These are phyloP conservation scores for Oldenlandia corymbosa DNA, from an alignment of 257 asterid species.

Conservation along the genomic window DNA sequence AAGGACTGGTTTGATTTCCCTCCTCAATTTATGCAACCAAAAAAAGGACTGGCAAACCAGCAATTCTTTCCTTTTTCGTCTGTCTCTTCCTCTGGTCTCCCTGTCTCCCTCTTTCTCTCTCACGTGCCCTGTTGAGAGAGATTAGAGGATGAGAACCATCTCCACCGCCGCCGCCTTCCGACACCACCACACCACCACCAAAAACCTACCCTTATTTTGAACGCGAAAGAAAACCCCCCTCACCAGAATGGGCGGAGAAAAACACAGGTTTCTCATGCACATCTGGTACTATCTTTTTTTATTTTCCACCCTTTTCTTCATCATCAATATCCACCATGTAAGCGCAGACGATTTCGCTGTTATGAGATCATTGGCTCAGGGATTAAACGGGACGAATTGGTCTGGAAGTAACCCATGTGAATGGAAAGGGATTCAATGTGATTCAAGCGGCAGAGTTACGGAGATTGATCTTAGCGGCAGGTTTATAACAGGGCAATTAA, in stretches of 20 bases:
- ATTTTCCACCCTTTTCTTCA: slow-evolving; percentile 24
- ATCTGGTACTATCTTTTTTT: slow-evolving; percentile 12
- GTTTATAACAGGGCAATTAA: slow-evolving; percentile 47
- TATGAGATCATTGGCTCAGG: slow-evolving; percentile 51
- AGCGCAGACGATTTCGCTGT: slow-evolving; percentile 48
- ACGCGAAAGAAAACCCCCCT: neutral
- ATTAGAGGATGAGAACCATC: slow-evolving; percentile 19
- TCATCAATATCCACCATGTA: slow-evolving; percentile 33
- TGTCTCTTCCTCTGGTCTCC: too few species aligned
- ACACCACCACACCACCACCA: neutral
- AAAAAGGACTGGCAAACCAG: neutral
- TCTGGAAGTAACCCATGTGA: slow-evolving; percentile 48
- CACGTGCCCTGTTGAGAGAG: slow-evolving; percentile 21
- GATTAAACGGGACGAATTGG: slow-evolving; percentile 53
- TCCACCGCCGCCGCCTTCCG: slow-evolving; percentile 2
- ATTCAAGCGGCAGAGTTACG: slow-evolving; percentile 35
- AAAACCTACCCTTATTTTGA: neutral
- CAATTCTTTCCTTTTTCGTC: neutral
- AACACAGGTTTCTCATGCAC: slow-evolving; percentile 13
- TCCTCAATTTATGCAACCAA: slow-evolving; percentile 23
- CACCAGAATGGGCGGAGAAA: slow-evolving; percentile 34
- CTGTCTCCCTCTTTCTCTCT: slow-evolving; percentile 10
- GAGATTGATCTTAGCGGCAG: slow-evolving; percentile 41
- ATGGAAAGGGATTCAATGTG: slow-evolving; percentile 70
- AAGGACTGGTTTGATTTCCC: slow-evolving; percentile 5